Base-by-base conservation (phyloP, 2,329 filamentous ascomycete species). In the Calonectria fujianensis region DNA sequence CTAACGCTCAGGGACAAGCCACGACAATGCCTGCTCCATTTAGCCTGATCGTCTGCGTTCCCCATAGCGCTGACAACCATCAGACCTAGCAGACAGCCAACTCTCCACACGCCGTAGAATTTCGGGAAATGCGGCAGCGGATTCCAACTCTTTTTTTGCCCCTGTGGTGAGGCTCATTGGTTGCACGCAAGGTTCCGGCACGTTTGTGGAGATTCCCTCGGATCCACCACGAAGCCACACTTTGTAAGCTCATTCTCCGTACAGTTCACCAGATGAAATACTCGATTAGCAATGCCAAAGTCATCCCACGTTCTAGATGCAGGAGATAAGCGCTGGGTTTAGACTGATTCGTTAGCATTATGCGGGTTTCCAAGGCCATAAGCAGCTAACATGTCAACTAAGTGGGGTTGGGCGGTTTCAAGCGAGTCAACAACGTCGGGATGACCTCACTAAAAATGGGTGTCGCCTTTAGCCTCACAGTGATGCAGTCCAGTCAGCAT, bases 51-150 rank as follows among this genome's bases (percentile, higher is more conserved):
- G 16, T 39, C 20, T 18, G 3, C 35, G 13, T 41, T 37, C 14
- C 35, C 32, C 57, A 41, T 63, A 63, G 57, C 35, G 37, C 57
- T 41, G n/a, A 63, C 14, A 20, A n/a, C 24, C 57, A 29, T 20
- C 57, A 63, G 35, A 63, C 37, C 13, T 63, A 29, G 8, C n/a
- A 61, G 11, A 8, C n/a, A 45, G 18, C 18, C 18, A 45, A 9
- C 41, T 45, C 18, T n/a, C 18, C 41, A 24, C 45, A 13, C 11
- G 45, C 45, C 45, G 45, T 7, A 48, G 11, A 24, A 48, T 48
- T 1, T 48, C 45, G 45, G 45, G 45, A 48, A 24, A 24, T 48
- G 45, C 24, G 45, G 45, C 20, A 13, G 13, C 10, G 9, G 9
- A 48, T 8, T 48, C 45, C 45, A 10, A 20, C n/a, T 24, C 45